Evolutionary conservation across 164 flowering plant genomes (phyloP).

Genomic region (Tetrastigma voinierianum): DNA sequence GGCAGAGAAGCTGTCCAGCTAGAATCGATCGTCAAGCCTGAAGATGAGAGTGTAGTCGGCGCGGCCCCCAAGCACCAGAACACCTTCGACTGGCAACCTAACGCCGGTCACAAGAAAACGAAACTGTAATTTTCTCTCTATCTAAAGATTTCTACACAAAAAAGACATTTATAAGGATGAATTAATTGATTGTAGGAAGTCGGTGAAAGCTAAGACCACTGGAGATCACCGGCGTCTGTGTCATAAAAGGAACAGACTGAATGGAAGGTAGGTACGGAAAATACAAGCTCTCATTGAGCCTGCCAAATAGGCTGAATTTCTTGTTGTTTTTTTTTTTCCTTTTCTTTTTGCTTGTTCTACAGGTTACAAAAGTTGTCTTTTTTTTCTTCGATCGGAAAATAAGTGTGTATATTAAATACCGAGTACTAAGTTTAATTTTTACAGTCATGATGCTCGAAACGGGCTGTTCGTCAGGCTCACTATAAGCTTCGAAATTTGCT

Average conservation of each 20-base stretch:
- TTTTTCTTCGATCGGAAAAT: background rate
- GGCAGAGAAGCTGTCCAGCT: no score
- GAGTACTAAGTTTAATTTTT: background rate
- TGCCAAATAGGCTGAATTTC: conserved; percentile 60
- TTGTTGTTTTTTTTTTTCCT: conserved; percentile 2
- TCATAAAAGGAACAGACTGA: conserved; percentile 88
- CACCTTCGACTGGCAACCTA: conserved; percentile 77
- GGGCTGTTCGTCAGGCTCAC: conserved; percentile 87
- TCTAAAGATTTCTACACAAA: background rate
- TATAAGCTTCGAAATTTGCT: conserved; percentile 80
- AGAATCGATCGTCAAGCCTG: no score
- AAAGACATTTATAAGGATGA: background rate
- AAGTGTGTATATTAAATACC: background rate
- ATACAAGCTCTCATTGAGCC: conserved; percentile 87
- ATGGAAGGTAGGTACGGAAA: conserved; percentile 98
- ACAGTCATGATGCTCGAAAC: conserved; percentile 83
- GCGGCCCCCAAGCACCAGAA: conserved; percentile 76
- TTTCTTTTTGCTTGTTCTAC: background rate
- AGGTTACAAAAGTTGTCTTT: background rate
- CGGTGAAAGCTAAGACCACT: conserved; percentile 79
- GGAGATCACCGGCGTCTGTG: conserved; percentile 82
- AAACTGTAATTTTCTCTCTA: conserved; percentile 49
- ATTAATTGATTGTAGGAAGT: conserved; percentile 51
- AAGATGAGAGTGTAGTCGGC: conserved; percentile 29
- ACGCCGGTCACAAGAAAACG: conserved; percentile 71